phyloP scores from a whole-genome alignment of 306 rosid species.

The Malus asiatica region DNA sequence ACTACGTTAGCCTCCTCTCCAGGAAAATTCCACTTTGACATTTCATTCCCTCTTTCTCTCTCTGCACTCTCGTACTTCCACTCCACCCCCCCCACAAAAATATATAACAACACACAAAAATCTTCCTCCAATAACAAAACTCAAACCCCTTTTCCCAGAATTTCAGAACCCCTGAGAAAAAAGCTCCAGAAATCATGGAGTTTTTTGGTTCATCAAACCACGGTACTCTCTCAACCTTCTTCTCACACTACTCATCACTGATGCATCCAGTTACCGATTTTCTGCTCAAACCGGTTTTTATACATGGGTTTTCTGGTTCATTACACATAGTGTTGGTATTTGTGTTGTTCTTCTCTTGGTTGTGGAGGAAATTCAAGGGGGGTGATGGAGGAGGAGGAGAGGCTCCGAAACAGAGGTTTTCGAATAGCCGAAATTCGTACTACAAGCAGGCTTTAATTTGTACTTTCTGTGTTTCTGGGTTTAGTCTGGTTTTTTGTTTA shows the following conservation, averaged over 20 bases:
- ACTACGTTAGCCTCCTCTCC: no score
- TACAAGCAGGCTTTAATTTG: conserved; percentile 14
- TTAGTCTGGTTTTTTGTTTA: conserved; percentile 32
- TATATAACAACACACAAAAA: no score
- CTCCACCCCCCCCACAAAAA: no score
- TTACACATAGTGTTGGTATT: conserved; percentile 37
- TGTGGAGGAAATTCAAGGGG: conserved; percentile 27
- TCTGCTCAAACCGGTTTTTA: conserved; percentile 38
- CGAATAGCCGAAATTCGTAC: conserved; percentile 5
- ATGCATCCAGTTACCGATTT: conserved; percentile 20
- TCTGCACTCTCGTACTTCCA: no score
- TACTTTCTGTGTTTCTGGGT: conserved; percentile 23
- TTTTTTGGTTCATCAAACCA: no score
- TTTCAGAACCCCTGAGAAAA: no score
- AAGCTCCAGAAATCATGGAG: no score
- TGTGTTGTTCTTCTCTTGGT: conserved; percentile 33
- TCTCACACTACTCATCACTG: conserved; percentile 6
- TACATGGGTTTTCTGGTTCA: conserved; percentile 39
- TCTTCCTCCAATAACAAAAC: no score
- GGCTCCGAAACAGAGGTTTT: conserved; percentile 17
- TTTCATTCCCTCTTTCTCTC: no score
- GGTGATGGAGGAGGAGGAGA: not conserved
- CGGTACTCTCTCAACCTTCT: not conserved
- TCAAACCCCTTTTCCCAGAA: no score
- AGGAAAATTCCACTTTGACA: no score